Evolutionary conservation across 2,329 filamentous ascomycete species (phyloP).

Genomic region (Nannizzia gypsea): DNA sequence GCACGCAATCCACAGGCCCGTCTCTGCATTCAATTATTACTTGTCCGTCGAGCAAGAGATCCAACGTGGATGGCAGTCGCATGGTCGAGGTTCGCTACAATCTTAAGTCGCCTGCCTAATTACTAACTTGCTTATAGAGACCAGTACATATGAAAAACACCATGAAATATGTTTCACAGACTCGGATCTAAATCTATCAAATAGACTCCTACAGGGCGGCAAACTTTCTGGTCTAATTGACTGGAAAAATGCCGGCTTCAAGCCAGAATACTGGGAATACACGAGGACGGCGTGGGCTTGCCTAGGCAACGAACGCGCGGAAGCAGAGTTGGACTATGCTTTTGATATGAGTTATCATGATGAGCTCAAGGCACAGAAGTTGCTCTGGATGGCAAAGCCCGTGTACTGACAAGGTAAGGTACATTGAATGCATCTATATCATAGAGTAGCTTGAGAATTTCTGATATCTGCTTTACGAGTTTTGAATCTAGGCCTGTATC

Average conservation of each 20-base stretch:
- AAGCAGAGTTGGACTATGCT: slow-evolving; percentile 2
- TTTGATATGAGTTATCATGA: slow-evolving; percentile 11
- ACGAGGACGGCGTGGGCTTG: slow-evolving; percentile 8
- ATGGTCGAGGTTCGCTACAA: background rate
- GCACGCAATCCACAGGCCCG: slow-evolving; percentile 6
- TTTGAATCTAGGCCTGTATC: too few relatives aligned
- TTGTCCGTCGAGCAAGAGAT: slow-evolving; percentile 5
- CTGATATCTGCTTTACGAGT: too few relatives aligned
- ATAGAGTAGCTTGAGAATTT: too few relatives aligned
- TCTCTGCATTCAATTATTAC: slow-evolving; percentile 5
- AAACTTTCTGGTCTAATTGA: too few relatives aligned
- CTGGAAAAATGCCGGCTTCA: slow-evolving; percentile 11
- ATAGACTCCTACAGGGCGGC: too few relatives aligned
- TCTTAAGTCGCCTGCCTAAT: slow-evolving; percentile 11
- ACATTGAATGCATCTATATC: too few relatives aligned
- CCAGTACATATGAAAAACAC: slow-evolving; percentile 4
- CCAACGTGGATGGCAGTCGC: slow-evolving; percentile 3
- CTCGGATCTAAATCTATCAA: slow-evolving; percentile 11
- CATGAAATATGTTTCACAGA: slow-evolving; percentile 12
- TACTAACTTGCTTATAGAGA: background rate
- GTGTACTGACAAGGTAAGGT: background rate
- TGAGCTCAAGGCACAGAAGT: slow-evolving; percentile 8
- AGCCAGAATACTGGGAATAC: slow-evolving; percentile 14
- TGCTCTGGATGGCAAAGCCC: background rate
- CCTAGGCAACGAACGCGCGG: background rate